Evolutionary conservation across 495 filamentous ascomycete genomes (phyloP).

Genomic region (Neurospora sublineolata): DNA sequence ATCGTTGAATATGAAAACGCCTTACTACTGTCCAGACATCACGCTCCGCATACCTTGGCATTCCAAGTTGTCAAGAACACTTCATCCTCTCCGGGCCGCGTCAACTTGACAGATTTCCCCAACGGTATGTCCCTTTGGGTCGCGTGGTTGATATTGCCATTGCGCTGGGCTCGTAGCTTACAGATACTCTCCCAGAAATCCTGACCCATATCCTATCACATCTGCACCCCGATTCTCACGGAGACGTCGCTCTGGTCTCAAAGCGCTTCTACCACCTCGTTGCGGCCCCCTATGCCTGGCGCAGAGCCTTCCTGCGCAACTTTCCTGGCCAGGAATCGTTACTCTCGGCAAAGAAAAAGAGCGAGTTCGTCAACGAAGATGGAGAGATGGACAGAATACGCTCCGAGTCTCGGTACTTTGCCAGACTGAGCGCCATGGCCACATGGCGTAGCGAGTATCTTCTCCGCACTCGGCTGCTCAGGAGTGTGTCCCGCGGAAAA

Average conservation of each 20-base stretch:
- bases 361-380: slow-evolving; percentile 24
- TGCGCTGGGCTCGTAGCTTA: slow-evolving; percentile 8
- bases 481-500: slow-evolving; percentile 65
- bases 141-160: neutral
- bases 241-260: slow-evolving; percentile 68
- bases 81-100: slow-evolving; percentile 27
- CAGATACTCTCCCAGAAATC: slow-evolving; percentile 49
- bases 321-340: slow-evolving; percentile 61
- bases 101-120: slow-evolving; percentile 56
- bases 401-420: slow-evolving; percentile 52
- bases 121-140: slow-evolving; percentile 51
- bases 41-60: slow-evolving; percentile 34
- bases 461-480: slow-evolving; percentile 68
- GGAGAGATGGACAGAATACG: slow-evolving; percentile 51
- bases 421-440: slow-evolving; percentile 62
- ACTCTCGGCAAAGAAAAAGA: slow-evolving; percentile 20
- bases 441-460: slow-evolving; percentile 94
- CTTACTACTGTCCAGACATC: slow-evolving; percentile 32
- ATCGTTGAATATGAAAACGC: slow-evolving; percentile 67
- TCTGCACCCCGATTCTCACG: slow-evolving; percentile 66
- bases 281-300: slow-evolving; percentile 83
- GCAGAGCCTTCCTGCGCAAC: slow-evolving; percentile 76
- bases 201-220: slow-evolving; percentile 87
- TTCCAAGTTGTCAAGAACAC: slow-evolving; percentile 54
- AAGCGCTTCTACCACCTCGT: slow-evolving; percentile 72